Conservation (phyloP, 1,284 basidiomycete genomes). For the Ceratobasidium sp. region DNA sequence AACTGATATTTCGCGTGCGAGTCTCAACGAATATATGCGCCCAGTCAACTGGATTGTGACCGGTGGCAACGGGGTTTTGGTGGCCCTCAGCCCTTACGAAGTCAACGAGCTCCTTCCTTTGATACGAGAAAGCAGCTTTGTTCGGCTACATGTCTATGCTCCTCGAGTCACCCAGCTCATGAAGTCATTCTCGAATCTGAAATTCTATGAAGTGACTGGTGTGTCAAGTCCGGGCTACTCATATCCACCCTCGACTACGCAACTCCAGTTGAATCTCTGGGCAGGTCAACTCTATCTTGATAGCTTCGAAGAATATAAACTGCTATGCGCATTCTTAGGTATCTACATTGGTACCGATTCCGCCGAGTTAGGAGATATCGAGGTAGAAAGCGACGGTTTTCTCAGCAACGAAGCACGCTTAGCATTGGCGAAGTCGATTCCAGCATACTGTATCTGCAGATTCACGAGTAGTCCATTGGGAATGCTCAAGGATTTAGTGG, state of each 20-base stretch:
- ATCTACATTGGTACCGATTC: constrained; percentile 50
- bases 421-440: not conserved
- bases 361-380: too few relatives aligned
- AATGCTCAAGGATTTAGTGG: not conserved
- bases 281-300: constrained; percentile 60
- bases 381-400: constrained; percentile 16
- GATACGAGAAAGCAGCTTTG: constrained; percentile 53
- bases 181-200: constrained; percentile 52
- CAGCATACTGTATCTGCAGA: not conserved
- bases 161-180: constrained; percentile 56
- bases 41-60: constrained; percentile 55
- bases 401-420: not conserved
- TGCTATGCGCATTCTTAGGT: constrained; percentile 56
- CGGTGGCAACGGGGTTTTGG: constrained; percentile 47
- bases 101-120: constrained; percentile 57
- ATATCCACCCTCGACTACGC: not conserved
- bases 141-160: constrained; percentile 60
- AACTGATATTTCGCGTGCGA: constrained; percentile 53
- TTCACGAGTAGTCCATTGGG: not conserved
- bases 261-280: constrained; percentile 57
- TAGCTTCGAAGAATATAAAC: constrained; percentile 53
- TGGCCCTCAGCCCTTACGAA: constrained; percentile 62
- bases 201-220: constrained; percentile 46
- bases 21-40: constrained; percentile 49
- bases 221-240: not conserved